Percentiles rank a stretch among this genome's conserved stretches.
Evolutionary conservation across 2,329 filamentous ascomycete species (phyloP).

Genomic region (Ceratocystis ficicola): DNA sequence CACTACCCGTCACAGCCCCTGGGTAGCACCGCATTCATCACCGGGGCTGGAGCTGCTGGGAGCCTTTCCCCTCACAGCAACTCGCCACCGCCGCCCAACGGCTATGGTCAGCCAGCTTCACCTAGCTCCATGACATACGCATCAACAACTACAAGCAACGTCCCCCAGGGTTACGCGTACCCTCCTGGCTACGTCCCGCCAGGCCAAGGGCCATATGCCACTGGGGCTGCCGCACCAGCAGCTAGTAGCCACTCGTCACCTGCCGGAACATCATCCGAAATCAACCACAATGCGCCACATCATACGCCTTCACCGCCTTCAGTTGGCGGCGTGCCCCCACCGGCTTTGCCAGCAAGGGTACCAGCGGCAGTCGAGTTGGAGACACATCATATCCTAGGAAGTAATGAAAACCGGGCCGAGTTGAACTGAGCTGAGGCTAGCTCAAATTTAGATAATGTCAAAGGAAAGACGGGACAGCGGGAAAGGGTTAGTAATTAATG

Average conservation of each 20-base stretch:
- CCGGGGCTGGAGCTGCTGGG: background rate
- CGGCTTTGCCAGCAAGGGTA: background rate
- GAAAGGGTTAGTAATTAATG: background rate
- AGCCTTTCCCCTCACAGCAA: background rate
- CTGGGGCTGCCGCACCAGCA: background rate
- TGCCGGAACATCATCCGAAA: conserved; percentile 6
- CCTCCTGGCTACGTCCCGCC: conserved; percentile 26
- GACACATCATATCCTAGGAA: conserved; percentile 27
- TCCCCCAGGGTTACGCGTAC: conserved; percentile 24
- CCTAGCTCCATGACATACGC: background rate
- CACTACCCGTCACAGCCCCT: background rate
- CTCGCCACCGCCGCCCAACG: background rate
- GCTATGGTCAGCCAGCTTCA: conserved; percentile 7
- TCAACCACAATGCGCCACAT: conserved; percentile 5
- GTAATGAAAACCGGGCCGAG: conserved; percentile 30
- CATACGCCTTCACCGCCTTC: conserved; percentile 18
- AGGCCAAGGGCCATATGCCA: conserved; percentile 26
- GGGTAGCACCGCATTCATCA: background rate
- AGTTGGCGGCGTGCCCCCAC: background rate
- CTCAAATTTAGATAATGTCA: background rate
- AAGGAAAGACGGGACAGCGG: background rate
- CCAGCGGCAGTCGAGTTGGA: conserved; percentile 26
- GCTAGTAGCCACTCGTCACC: background rate
- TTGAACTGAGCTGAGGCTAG: conserved; percentile 22
- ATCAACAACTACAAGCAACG: conserved; percentile 24